Evolutionary conservation across 2,329 filamentous ascomycete species (phyloP), one percentile per base, ranked within the genome.

Genomic region (Fusarium sarcochroum): DNA sequence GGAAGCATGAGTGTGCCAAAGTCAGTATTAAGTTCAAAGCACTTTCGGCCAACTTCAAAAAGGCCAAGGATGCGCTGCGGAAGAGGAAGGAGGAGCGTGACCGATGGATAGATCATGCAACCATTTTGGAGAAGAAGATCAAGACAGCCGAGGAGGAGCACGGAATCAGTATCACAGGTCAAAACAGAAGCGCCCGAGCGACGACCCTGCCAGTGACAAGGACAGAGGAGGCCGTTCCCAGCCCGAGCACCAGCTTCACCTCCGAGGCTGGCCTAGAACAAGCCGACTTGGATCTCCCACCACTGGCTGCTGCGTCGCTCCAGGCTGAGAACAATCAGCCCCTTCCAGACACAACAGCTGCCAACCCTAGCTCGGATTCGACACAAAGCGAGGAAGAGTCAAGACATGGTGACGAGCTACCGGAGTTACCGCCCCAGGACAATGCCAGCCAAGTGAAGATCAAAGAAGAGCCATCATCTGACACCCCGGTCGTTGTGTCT

Each of bases 401-500:
- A 18, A 68, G 59, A 17, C 35, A 64, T 10, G 60, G 66, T 9
- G 63, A 75, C 13, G 74, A 75, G 6, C 42, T 76, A 10, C 73
- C 76, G 3, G 61, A 66, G 11, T 46, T 77, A 23, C 66, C 70
- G 1, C 10, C 45, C 9, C 38, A 63, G 6, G 51, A 60, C 17
- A 56, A 63, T 23, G 17, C 15, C 7, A 34, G 38, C 2, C 64
- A 61, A 7, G 61, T 69, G 9, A 34, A 40, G 6, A 71, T 87
- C 23, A 88, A 89, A 68, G 57, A 77, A n/a, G 86, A 88, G 63
- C 83, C 83, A 3, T 86, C 84, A 6, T 89, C 87, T 1, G 86
- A 89, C 58, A 73, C 72, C 3, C 85, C 83, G 0, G 76, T 87
- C 3, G 71, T 89, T 7, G 75, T 89, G 3, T 86, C 81, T 5